Base-by-base conservation (phyloP, 2,329 filamentous ascomycete genomes). In the Colletotrichum sp. region DNA sequence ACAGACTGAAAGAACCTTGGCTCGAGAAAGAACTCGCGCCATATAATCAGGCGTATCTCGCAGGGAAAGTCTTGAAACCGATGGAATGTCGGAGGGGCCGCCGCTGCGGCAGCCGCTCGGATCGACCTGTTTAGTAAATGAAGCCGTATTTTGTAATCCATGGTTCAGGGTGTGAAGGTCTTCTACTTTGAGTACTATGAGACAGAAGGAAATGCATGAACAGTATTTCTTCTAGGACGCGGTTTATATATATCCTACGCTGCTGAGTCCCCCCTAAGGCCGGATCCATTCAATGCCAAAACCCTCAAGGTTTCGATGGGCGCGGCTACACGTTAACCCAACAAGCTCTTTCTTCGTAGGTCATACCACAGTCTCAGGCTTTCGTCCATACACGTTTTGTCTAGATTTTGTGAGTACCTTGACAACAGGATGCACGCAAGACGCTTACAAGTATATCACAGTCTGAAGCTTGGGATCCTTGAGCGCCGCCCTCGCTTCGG, bases 401-500 rank as follows among this genome's bases (percentile, higher is more conserved):
- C 71, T 74, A 3, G 10, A 4, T n/a, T 62, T 14, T 9, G 14
- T 67, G 14, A n/a, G n/a, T n/a, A n/a, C n/a, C n/a, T n/a, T n/a
- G n/a, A n/a, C n/a, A n/a, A n/a, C n/a, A n/a, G n/a, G n/a, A n/a
- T n/a, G n/a, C n/a, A n/a, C n/a, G n/a, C n/a, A n/a, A n/a, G n/a
- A n/a, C n/a, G n/a, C n/a, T n/a, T n/a, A n/a, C 73, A 75, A 48
- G 26, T 71, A 34, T 34, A 71, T 66, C 13, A 71, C 62, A 2
- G 68, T 63, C 26, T 59, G 61, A 8, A 69, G 63, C 16, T 28
- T 14, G 9, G 76, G 73, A 7, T 77, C 63, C 16, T 69, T 58
- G 32, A 75, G 30, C 2, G 69, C 69, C 7, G 16, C 26, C 18
- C 81, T 65, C 61, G 80, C 80, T 63, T 80, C 34, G 7, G 75